Evolutionary conservation across 139 green algal genomes (phyloP), one percentile per base, ranked within the genome.

Genomic region (Coccomyxa sp.): DNA sequence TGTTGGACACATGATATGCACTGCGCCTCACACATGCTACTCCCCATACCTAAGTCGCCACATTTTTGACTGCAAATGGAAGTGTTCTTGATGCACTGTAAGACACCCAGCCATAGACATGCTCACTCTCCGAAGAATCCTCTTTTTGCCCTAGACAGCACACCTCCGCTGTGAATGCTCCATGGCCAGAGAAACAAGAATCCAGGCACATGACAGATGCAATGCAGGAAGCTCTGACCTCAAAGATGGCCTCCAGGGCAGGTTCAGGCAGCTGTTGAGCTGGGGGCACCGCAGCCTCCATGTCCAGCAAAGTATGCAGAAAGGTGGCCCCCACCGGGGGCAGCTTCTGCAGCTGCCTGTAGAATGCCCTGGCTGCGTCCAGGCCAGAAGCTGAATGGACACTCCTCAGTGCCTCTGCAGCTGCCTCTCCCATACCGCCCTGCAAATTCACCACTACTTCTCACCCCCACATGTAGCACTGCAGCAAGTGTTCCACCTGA

Each of bases 241-340:
- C 70, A 41, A 74, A 44, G 24, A 74, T 2, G 12, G 4, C 35
- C 14, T 44, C 18, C 36, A 54, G 8, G 10, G 41, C 35, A 27
- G 14, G 9, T 18, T 27, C 36, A n/a, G 35, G 40, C 37, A 44
- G 68, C 70, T 69, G n/a, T 54, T 58, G 76, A 77, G 50, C 31
- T 39, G 24, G 27, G 2, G n/a, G 7, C 24, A 68, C 74, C 9
- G 22, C 39, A 37, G 82, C 44, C 78, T 96, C 92, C 10, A 92
- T 33, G 0, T 55, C 71, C 40, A 95, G 79, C 54, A 88, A 80
- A 4, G 70, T 69, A 27, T 87, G 73, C 55, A 91, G 91, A 39
- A 95, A 83, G 33, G 90, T 82, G 0, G 84, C 85, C 8, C 92
- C 92, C 2, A 88, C 75, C 0, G 85, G 78, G 2, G 92, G 92